Percentiles rank a stretch among this genome's conserved stretches.
Conservation (phyloP, 495 filamentous ascomycete species). For the Amniculicola lignicola region DNA sequence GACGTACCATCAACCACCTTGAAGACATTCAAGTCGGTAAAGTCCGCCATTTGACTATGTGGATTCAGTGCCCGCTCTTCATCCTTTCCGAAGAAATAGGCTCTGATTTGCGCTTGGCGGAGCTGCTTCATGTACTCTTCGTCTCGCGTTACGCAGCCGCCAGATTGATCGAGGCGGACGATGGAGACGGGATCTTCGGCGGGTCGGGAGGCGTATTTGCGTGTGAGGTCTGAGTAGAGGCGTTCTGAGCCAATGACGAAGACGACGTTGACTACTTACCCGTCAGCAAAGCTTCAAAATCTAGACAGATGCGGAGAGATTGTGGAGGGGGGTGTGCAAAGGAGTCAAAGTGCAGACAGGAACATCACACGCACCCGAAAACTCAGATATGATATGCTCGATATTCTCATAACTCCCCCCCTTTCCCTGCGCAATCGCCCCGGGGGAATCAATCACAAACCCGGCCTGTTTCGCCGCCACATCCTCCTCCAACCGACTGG, state of each 20-base stretch:
- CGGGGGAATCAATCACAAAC: constrained; percentile 82
- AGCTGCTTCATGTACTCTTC: constrained; percentile 66
- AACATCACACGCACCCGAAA: constrained; percentile 59
- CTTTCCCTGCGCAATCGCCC: constrained; percentile 60
- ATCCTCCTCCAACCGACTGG: constrained; percentile 76
- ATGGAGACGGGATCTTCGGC: constrained; percentile 67
- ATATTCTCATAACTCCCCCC: constrained; percentile 66
- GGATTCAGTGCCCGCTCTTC: constrained; percentile 74
- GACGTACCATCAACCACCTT: constrained; percentile 54
- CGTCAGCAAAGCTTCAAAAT: constrained; percentile 12
- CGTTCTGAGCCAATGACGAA: constrained; percentile 81
- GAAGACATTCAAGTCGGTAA: constrained; percentile 69
- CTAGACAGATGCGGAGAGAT: not conserved
- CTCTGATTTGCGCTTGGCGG: constrained; percentile 70
- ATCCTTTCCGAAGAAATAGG: constrained; percentile 89
- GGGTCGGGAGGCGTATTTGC: constrained; percentile 65
- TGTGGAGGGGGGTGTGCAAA: not conserved
- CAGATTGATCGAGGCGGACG: constrained; percentile 78
- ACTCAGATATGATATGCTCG: constrained; percentile 81
- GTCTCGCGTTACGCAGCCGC: constrained; percentile 82
- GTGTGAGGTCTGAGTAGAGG: constrained; percentile 72
- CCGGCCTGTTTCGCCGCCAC: constrained; percentile 65
- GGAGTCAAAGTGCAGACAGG: not conserved
- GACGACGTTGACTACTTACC: constrained; percentile 63
- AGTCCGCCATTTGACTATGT: constrained; percentile 74